These are phyloP conservation scores for Pholiota molesta DNA, from an alignment of 768 basidiomycete species.

Conservation along the genomic window DNA sequence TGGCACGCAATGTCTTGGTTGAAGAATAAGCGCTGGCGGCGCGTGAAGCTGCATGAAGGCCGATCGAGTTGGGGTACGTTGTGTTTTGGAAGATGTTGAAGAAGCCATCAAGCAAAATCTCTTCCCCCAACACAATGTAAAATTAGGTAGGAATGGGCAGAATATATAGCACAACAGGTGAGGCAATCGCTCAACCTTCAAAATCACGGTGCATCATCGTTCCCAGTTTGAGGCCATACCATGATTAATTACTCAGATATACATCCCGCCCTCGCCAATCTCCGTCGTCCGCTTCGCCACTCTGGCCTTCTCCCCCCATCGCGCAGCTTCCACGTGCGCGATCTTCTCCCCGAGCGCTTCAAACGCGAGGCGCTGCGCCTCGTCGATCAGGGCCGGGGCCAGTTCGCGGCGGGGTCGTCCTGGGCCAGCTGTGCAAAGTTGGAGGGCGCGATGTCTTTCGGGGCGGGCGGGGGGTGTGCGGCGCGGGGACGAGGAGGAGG, in stretches of 20 bases:
- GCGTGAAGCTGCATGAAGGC: no score
- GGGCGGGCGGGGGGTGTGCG: slow-evolving; percentile 43
- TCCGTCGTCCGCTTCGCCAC: slow-evolving; percentile 26
- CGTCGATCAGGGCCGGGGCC: slow-evolving; percentile 37
- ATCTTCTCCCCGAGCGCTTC: slow-evolving; percentile 31
- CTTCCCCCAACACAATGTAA: no score
- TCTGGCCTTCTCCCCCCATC: slow-evolving; percentile 3
- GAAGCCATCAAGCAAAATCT: no score
- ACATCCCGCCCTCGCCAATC: slow-evolving; percentile 44
- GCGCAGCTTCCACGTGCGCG: slow-evolving; percentile 6
- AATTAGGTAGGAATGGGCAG: no score
- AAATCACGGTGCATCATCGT: no score
- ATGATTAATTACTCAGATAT: slow-evolving; percentile 19
- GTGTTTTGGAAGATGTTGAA: no score
- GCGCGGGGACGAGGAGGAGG: slow-evolving; percentile 52
- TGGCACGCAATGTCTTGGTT: no score
- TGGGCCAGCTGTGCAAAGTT: slow-evolving; percentile 33
- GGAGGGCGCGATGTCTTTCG: slow-evolving; percentile 38
- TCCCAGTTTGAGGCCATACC: no score
- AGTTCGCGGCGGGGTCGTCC: slow-evolving; percentile 30
- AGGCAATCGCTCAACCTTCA: no score
- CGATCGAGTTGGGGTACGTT: no score
- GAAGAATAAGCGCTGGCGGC: no score
- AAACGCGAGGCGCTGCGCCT: slow-evolving; percentile 40
- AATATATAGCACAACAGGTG: no score